Percentiles rank a stretch among this genome's conserved stretches.
Evolutionary conservation across 257 asterid genomes (phyloP).

Genomic region (Ligustrum vulgare): DNA sequence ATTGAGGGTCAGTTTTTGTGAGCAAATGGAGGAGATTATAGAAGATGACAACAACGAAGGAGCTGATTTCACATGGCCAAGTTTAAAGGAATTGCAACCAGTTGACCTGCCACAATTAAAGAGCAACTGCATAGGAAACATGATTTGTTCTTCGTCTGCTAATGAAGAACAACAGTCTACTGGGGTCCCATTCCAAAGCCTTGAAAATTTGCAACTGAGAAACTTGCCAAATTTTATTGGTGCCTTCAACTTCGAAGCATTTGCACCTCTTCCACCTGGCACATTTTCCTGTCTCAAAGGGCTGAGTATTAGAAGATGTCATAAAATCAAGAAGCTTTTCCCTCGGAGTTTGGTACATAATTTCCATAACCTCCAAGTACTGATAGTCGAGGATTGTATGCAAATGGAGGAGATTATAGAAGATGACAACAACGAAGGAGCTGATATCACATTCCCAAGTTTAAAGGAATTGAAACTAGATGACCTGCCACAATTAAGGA

Average conservation of each 20-base stretch:
- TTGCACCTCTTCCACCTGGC: constrained; percentile 3
- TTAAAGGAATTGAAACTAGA: constrained; percentile 8
- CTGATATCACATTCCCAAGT: constrained; percentile 15
- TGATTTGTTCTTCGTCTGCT: too few relatives aligned
- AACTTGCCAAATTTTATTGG: too few relatives aligned
- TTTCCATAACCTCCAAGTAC: constrained; percentile 15
- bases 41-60: constrained; percentile 15
- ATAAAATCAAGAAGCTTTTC: constrained; percentile 24
- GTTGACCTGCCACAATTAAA: constrained; percentile 21
- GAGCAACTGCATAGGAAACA: neutral
- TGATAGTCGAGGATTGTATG: constrained; percentile 4
- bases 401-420: constrained; percentile 28
- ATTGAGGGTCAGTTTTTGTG: constrained; percentile 13
- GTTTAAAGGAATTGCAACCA: constrained; percentile 8
- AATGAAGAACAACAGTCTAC: too few relatives aligned
- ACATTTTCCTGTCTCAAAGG: constrained; percentile 24
- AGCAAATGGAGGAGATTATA: constrained; percentile 27
- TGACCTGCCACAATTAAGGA: neutral
- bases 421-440: constrained; percentile 15
- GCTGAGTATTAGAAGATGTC: neutral
- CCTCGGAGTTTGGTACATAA: constrained; percentile 2
- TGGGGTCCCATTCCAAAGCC: too few relatives aligned
- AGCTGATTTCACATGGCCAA: constrained; percentile 13
- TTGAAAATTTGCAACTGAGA: too few relatives aligned
- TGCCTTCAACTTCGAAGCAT: neutral